Percentiles rank a stretch among this genome's conserved stretches.
Evolutionary conservation across 495 filamentous ascomycete species (phyloP).

Genomic region (Aspergillus kassunensis): DNA sequence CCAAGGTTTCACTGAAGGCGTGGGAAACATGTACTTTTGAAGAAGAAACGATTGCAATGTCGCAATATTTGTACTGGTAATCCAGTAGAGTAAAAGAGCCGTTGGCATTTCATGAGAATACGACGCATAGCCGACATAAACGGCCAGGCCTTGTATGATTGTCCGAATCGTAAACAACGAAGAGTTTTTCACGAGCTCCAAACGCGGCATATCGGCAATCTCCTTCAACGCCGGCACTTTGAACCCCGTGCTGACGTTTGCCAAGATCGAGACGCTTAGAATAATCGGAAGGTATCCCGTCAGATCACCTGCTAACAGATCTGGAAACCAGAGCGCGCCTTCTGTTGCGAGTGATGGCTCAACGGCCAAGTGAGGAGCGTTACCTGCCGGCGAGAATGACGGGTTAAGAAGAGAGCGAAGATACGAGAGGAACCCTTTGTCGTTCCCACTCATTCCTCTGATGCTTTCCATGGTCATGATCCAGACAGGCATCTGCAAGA

Average conservation of each 20-base stretch:
- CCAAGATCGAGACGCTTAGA: slow-evolving; percentile 40
- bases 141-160: slow-evolving; percentile 28
- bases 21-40: slow-evolving; percentile 34
- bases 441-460: slow-evolving; percentile 57
- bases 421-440: slow-evolving; percentile 49
- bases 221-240: slow-evolving; percentile 16
- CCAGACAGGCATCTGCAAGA: slow-evolving; percentile 64
- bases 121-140: slow-evolving; percentile 29
- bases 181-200: slow-evolving; percentile 21
- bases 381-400: not conserved
- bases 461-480: slow-evolving; percentile 64
- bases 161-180: slow-evolving; percentile 19
- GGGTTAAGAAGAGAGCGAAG: slow-evolving; percentile 22
- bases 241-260: slow-evolving; percentile 35
- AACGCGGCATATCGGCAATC: slow-evolving; percentile 24
- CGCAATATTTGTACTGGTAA: slow-evolving; percentile 46
- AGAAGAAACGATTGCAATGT: slow-evolving; percentile 35
- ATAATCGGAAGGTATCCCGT: slow-evolving; percentile 60
- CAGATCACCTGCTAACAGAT: slow-evolving; percentile 69
- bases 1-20: slow-evolving; percentile 20
- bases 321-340: slow-evolving; percentile 76
- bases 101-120: slow-evolving; percentile 48
- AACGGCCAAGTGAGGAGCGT: slow-evolving; percentile 23
- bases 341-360: slow-evolving; percentile 60
- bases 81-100: slow-evolving; percentile 72